Evolutionary conservation across 202 grass and related monocot species (phyloP).

Genomic region (Panicum hallii): DNA sequence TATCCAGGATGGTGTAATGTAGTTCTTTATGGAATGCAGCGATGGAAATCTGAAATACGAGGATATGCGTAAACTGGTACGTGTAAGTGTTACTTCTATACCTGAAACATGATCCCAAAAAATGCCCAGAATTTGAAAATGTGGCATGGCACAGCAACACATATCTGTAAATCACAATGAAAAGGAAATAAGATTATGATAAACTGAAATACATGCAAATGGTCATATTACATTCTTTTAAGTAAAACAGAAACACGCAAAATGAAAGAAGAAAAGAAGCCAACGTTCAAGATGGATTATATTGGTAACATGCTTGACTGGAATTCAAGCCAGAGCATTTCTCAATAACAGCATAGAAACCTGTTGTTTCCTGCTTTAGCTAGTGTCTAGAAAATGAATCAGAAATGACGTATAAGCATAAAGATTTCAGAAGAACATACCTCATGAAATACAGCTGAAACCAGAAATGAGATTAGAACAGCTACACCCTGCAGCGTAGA

Average conservation of each 20-base stretch:
- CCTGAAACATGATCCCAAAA: slow-evolving; percentile 92
- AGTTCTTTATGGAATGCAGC: not conserved
- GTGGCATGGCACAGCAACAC: slow-evolving; percentile 90
- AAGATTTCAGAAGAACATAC: slow-evolving; percentile 51
- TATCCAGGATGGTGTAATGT: not conserved
- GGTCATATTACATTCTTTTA: not conserved
- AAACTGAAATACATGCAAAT: slow-evolving; percentile 5
- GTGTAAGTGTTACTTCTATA: slow-evolving; percentile 27
- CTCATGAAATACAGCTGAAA: slow-evolving; percentile 98
- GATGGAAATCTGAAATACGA: not conserved
- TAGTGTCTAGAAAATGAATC: not conserved
- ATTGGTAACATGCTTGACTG: not conserved
- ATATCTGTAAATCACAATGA: slow-evolving; percentile 65
- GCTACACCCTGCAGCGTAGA: slow-evolving; percentile 76
- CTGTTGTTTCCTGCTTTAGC: not conserved
- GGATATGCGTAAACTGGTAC: not conserved
- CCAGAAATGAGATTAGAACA: slow-evolving; percentile 83
- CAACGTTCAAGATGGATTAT: not conserved
- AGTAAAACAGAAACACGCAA: slow-evolving; percentile 16
- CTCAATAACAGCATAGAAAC: slow-evolving; percentile 24
- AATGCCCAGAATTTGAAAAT: slow-evolving; percentile 99
- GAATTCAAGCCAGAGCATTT: slow-evolving; percentile 26
- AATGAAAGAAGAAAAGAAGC: not conserved
- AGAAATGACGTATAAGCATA: not conserved
- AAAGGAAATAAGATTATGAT: not conserved